Conservation (phyloP, 768 basidiomycete genomes). For the Suillus discolor region DNA sequence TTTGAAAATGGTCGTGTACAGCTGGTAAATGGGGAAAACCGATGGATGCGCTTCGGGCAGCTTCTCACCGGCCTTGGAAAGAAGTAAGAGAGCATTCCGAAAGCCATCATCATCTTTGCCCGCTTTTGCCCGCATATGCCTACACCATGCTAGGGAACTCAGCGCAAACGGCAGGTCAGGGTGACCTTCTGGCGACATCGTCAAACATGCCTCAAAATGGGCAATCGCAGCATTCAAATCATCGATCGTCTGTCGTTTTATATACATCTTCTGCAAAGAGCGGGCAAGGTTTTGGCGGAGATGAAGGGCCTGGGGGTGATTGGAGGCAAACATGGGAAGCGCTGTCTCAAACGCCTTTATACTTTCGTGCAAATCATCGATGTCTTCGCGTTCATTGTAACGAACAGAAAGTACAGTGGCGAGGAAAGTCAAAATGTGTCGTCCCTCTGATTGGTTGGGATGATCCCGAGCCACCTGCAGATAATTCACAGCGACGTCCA, state of each 20-base stretch:
- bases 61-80: background rate
- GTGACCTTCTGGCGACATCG: slow-evolving; percentile 17
- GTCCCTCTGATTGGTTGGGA: slow-evolving; percentile 10
- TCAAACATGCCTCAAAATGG: slow-evolving; percentile 11
- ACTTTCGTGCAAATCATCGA: slow-evolving; percentile 19
- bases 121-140: slow-evolving; percentile 5
- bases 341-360: slow-evolving; percentile 17
- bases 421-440: slow-evolving; percentile 9
- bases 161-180: slow-evolving; percentile 3
- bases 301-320: slow-evolving; percentile 9
- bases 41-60: slow-evolving; percentile 16
- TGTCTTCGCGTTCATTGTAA: background rate
- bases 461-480: slow-evolving; percentile 14
- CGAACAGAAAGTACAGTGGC: slow-evolving; percentile 20
- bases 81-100: background rate
- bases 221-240: slow-evolving; percentile 8
- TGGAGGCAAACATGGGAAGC: slow-evolving; percentile 15
- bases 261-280: slow-evolving; percentile 13
- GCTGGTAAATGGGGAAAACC: background rate
- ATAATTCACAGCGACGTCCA: slow-evolving; percentile 21
- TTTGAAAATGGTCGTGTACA: background rate
- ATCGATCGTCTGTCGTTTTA: background rate
- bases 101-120: background rate
- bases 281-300: slow-evolving; percentile 18
- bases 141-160: slow-evolving; percentile 9